Conservation (phyloP, 495 filamentous ascomycete genomes). For the Neohortaea acidophila region DNA sequence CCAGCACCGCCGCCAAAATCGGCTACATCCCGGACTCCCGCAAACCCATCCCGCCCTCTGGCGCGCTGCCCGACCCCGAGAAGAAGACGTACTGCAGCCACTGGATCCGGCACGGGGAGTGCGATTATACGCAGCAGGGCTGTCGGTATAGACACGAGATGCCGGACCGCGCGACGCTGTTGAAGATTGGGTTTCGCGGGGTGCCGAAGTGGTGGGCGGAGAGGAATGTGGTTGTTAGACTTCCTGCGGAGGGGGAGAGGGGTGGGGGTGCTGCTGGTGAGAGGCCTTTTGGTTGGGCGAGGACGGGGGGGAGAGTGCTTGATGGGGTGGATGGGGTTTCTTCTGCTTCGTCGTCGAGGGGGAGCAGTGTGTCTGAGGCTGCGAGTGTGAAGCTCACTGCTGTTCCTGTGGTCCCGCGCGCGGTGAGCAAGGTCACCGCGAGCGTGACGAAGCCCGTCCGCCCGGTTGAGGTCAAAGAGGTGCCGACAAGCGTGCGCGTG, state of each 20-base stretch:
- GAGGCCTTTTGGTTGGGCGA: not conserved
- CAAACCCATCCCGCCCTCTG: slow-evolving; percentile 20
- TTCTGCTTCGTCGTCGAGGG: too few relatives aligned
- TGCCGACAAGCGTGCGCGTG: too few relatives aligned
- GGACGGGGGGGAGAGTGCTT: not conserved
- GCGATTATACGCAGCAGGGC: slow-evolving; percentile 70
- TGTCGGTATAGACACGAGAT: slow-evolving; percentile 82
- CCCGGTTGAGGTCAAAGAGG: too few relatives aligned
- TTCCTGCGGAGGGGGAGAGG: not conserved
- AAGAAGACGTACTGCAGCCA: slow-evolving; percentile 74
- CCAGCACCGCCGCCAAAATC: slow-evolving; percentile 4
- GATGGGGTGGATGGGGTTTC: slow-evolving; percentile 13
- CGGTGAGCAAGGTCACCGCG: too few relatives aligned
- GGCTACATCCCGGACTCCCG: not conserved
- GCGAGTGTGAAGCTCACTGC: too few relatives aligned
- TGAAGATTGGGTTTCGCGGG: slow-evolving; percentile 43
- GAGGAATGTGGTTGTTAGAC: slow-evolving; percentile 19
- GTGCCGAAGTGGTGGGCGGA: slow-evolving; percentile 45
- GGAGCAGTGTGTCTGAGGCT: not conserved
- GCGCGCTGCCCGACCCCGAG: slow-evolving; percentile 17
- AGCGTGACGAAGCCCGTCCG: too few relatives aligned
- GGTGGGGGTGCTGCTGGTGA: not conserved
- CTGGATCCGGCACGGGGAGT: slow-evolving; percentile 72
- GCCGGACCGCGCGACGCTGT: slow-evolving; percentile 44
- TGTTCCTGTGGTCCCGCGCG: too few relatives aligned